Evolutionary conservation across 2,329 filamentous ascomycete species (phyloP), one percentile per base, ranked within the genome.

Genomic region (Neonectria punicea): DNA sequence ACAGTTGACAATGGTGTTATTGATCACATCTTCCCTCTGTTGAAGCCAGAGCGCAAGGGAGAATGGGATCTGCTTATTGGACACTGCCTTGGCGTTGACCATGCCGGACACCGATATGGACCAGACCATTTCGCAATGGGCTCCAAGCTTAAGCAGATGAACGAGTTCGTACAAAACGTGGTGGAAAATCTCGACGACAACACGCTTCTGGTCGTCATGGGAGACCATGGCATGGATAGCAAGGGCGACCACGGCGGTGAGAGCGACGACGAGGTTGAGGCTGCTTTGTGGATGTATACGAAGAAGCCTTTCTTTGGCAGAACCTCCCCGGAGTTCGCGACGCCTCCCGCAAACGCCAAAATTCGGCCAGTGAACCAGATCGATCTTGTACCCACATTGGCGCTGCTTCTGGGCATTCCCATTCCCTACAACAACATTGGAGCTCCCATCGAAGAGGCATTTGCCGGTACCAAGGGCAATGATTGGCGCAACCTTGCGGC

Each of bases 161-260:
- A 99, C 74, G 81, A 78, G 1, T 90, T 97, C 32, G 85, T 98
- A 63, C 87, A 89, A 47, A 85, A 91, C 28, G 84, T 98, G 58
- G 89, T 92, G 3, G 83, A 87, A 1, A 83, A 83, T 4, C 83
- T 99, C 18, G 95, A 97, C 72, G 92, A 98, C 58, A 83, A 93
- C 60, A 99, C 96, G 0, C 83, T 99, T 22, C 83, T 99, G 39
- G 89, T 99, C 20, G 92, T 99, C 14, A 97, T 99, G 93, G 96
- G 96, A n/a, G 96, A 99, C 77, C 96, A 99, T 76, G 96, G 96
- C 11, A 99, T 99, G 96, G 96, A 99, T 78, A 84, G 88, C 66
- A 98, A 99, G 81, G 96, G 96, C 18, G 96, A 99, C 71, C 96
- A 99, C 76, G 96, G 96, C n/a, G 96, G 96, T 59, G 96, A 99